Percentiles rank a stretch among this genome's conserved stretches.
Evolutionary conservation across 768 basidiomycete species (phyloP).

Genomic region (Pulveroboletus ravenelii): DNA sequence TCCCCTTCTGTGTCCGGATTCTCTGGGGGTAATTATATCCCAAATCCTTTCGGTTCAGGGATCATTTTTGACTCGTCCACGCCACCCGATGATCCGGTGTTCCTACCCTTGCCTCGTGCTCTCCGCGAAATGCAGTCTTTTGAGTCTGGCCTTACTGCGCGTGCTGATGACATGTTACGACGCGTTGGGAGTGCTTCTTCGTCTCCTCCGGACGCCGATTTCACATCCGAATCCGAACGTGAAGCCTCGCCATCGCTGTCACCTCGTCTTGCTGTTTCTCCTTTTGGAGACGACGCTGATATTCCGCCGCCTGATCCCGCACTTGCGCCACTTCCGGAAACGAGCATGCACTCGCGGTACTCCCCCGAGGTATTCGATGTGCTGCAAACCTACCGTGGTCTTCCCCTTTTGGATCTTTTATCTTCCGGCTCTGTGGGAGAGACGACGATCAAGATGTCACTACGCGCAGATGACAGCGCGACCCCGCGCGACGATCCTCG

Average conservation of each 20-base stretch:
- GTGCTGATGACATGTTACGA: conserved; percentile 40
- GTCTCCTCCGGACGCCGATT: conserved; percentile 4
- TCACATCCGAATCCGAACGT: neutral
- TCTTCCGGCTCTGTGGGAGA: conserved; percentile 51
- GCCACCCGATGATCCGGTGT: conserved; percentile 39
- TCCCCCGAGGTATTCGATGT: conserved; percentile 77
- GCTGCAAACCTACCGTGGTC: conserved; percentile 71
- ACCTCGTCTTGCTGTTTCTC: conserved; percentile 22
- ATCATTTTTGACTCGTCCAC: conserved; percentile 59
- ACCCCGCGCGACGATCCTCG: conserved; percentile 84
- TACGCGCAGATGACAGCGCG: conserved; percentile 60
- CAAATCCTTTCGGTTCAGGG: conserved; percentile 60
- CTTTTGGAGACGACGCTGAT: conserved; percentile 28
- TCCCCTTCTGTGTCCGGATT: conserved; percentile 30
- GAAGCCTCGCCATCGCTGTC: conserved; percentile 14
- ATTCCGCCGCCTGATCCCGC: conserved; percentile 25
- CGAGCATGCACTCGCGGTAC: conserved; percentile 55
- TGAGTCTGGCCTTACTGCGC: conserved; percentile 75
- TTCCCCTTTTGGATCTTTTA: conserved; percentile 68
- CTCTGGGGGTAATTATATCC: conserved; percentile 29
- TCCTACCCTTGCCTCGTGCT: conserved; percentile 45
- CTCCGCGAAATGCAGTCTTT: conserved; percentile 87
- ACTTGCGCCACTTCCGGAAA: conserved; percentile 41
- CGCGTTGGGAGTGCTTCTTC: conserved; percentile 11
- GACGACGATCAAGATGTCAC: conserved; percentile 68